A percentile compares a stretch with the other conserved stretches of the same genome.
These are phyloP conservation scores for Russula sp. DNA, from an alignment of 768 basidiomycete genomes.

Conservation along the genomic window DNA sequence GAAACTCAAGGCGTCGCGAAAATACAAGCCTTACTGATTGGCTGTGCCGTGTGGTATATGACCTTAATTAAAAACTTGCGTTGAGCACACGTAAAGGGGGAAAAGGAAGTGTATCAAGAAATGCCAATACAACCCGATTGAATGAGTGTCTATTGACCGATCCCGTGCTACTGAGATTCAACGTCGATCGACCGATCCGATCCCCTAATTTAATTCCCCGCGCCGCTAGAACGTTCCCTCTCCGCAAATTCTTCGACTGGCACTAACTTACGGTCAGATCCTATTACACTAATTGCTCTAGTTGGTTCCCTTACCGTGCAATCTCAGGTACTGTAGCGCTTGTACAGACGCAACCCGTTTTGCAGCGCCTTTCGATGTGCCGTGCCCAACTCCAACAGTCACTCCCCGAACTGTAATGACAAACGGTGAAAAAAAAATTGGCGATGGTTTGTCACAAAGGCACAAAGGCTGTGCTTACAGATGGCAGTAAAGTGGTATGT, in stretches of 20 bases:
- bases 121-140: too few species aligned
- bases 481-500: conserved; percentile 8
- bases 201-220: background rate
- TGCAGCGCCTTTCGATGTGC: conserved; percentile 6
- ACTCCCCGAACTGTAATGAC: conserved; percentile 7
- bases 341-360: conserved; percentile 14
- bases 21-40: conserved; percentile 78
- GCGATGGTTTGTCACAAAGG: background rate
- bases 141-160: background rate
- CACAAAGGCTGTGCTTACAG: conserved; percentile 1
- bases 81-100: conserved; percentile 7
- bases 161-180: background rate
- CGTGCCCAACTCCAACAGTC: conserved; percentile 10
- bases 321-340: conserved; percentile 8
- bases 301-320: conserved; percentile 5
- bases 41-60: background rate
- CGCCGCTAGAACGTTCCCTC: background rate
- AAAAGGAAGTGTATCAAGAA: too few species aligned
- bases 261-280: background rate
- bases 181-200: background rate
- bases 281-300: background rate
- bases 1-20: conserved; percentile 66
- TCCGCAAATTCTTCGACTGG: background rate
- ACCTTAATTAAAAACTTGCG: background rate
- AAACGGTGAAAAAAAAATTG: background rate